Conservation (phyloP, 257 asterid species). For the Ehretia macrophylla region DNA sequence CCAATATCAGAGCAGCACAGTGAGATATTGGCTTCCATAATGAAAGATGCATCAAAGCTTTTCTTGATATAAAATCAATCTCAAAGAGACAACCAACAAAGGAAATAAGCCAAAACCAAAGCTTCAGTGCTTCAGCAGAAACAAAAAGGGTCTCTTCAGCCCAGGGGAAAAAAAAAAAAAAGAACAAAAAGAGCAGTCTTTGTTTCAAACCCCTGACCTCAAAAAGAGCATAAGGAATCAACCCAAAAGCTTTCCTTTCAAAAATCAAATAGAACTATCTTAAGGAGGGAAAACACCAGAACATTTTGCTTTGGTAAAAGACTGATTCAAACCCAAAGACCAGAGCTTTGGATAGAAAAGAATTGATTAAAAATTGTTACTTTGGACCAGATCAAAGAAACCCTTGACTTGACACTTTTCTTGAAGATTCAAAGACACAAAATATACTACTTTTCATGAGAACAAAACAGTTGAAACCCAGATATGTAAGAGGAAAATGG, state of each 20-base stretch:
- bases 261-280: slow-evolving; percentile 43
- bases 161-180: slow-evolving; percentile 41
- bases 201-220: slow-evolving; percentile 38
- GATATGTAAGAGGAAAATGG: slow-evolving; percentile 1
- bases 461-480: slow-evolving; percentile 9
- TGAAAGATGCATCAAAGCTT: slow-evolving; percentile 87
- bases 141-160: slow-evolving; percentile 34
- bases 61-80: slow-evolving; percentile 18
- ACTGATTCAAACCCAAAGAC: slow-evolving; percentile 40
- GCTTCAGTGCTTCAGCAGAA: slow-evolving; percentile 19
- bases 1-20: slow-evolving; percentile 89
- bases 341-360: slow-evolving; percentile 21
- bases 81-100: slow-evolving; percentile 25
- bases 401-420: slow-evolving; percentile 41
- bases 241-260: slow-evolving; percentile 58
- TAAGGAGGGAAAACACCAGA: slow-evolving; percentile 41
- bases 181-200: slow-evolving; percentile 27
- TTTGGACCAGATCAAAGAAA: slow-evolving; percentile 45
- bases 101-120: slow-evolving; percentile 22
- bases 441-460: slow-evolving; percentile 3
- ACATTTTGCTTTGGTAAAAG: slow-evolving; percentile 27
- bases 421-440: slow-evolving; percentile 12
- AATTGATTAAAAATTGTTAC: slow-evolving; percentile 8
- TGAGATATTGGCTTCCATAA: slow-evolving; percentile 98
- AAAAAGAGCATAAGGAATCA: slow-evolving; percentile 66